Percentiles rank a stretch among this genome's conserved stretches.
phyloP scores from a whole-genome alignment of 2,329 filamentous ascomycete genomes.

The Colletotrichum theobromicola region DNA sequence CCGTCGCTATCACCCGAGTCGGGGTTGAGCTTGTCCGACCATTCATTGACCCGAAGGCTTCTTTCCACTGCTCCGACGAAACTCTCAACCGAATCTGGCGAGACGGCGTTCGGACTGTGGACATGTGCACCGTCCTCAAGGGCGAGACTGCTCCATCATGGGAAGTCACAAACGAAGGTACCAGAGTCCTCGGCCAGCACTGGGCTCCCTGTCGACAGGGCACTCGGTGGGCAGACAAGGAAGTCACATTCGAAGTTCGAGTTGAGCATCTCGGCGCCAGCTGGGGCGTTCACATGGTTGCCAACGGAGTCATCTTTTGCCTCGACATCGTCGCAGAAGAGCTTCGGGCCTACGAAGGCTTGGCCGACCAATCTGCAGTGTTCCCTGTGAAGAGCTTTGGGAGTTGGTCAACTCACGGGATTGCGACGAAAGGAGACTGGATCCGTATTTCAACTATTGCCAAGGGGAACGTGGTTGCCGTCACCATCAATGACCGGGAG shows the following conservation, averaged over 20 bases:
- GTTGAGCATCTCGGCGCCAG: slow-evolving; percentile 3
- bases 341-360: background rate
- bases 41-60: background rate
- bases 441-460: background rate
- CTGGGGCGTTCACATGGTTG: slow-evolving; percentile 19
- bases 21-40: background rate
- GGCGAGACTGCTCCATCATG: slow-evolving; percentile 1
- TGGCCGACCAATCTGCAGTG: background rate
- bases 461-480: background rate
- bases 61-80: background rate
- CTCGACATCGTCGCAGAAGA: background rate
- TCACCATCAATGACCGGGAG: background rate
- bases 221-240: slow-evolving; percentile 1
- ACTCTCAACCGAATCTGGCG: slow-evolving; percentile 5
- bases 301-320: slow-evolving; percentile 16
- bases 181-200: background rate
- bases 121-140: slow-evolving; percentile 7
- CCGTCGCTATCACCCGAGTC: background rate
- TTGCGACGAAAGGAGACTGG: background rate
- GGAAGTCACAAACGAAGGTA: slow-evolving; percentile 2
- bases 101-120: slow-evolving; percentile 5
- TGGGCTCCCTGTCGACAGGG: slow-evolving; percentile 17
- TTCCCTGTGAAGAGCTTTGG: slow-evolving; percentile 4
- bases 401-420: background rate
- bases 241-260: background rate